These are phyloP conservation scores for Raphanus raphanistrum DNA, from an alignment of 345 rosid species.

Conservation along the genomic window DNA sequence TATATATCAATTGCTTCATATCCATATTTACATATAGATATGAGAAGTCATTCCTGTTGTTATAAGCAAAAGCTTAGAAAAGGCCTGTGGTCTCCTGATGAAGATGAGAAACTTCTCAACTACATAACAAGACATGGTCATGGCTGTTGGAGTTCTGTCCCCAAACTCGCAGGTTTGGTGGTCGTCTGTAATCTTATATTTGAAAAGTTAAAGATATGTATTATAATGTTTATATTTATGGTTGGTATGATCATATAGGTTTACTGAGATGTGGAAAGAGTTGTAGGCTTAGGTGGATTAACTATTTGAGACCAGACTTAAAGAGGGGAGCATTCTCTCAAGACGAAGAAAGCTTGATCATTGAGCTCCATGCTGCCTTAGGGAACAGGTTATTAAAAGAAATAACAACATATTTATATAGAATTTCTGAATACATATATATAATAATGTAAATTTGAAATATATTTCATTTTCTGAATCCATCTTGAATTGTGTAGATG, in stretches of 20 bases:
- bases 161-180: slow-evolving; percentile 67
- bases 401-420: background rate
- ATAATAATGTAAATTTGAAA: background rate
- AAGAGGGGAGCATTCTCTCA: slow-evolving; percentile 76
- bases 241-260: slow-evolving; percentile 32
- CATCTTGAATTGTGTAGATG: slow-evolving; percentile 42
- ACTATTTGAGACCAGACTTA: slow-evolving; percentile 88
- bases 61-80: slow-evolving; percentile 74
- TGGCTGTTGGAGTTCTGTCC: slow-evolving; percentile 94
- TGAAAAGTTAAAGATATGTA: background rate
- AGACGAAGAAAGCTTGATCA: slow-evolving; percentile 59
- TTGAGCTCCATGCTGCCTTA: slow-evolving; percentile 58
- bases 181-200: background rate
- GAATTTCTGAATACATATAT: background rate
- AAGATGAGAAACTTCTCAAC: slow-evolving; percentile 78
- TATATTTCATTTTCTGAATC: background rate
- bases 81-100: slow-evolving; percentile 92
- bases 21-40: slow-evolving; percentile 20
- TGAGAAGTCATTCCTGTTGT: slow-evolving; percentile 80
- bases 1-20: background rate
- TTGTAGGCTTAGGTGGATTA: slow-evolving; percentile 90
- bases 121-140: slow-evolving; percentile 68
- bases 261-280: slow-evolving; percentile 58
- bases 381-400: slow-evolving; percentile 51
- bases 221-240: slow-evolving; percentile 7